Conservation (phyloP, 2,329 filamentous ascomycete species). For the Pseudocercospora vitis region DNA sequence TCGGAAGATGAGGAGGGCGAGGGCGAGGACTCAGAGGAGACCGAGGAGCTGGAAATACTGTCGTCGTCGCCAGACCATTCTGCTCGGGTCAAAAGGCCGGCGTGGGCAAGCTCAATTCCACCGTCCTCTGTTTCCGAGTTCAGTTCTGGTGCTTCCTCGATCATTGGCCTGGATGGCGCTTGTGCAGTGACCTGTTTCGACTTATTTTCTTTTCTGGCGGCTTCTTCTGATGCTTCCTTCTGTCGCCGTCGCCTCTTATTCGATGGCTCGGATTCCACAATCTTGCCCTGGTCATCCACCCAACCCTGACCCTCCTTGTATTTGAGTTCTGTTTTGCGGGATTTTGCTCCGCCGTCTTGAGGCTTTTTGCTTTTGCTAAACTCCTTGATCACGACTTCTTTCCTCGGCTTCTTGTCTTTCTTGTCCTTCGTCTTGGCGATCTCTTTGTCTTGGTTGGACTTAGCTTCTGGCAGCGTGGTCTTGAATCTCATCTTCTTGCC, state of each 20-base stretch:
- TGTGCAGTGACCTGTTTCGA: conserved; percentile 6
- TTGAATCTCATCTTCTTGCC: conserved; percentile 82
- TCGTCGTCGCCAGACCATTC: conserved; percentile 18
- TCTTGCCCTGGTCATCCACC: conserved; percentile 74
- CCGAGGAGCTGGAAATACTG: conserved; percentile 9
- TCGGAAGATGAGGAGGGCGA: conserved; percentile 8
- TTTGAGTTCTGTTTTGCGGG: conserved; percentile 50
- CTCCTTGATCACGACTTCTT: conserved; percentile 76
- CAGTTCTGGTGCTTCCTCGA: conserved; percentile 15
- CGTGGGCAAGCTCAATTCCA: conserved; percentile 17
- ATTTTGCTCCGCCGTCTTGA: conserved; percentile 44
- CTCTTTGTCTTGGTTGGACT: conserved; percentile 56
- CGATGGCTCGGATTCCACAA: conserved; percentile 61
- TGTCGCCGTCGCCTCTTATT: conserved; percentile 37
- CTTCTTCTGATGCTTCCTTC: conserved; percentile 17
- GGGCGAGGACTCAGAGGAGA: conserved; percentile 14
- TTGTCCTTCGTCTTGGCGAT: conserved; percentile 61
- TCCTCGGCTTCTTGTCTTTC: conserved; percentile 60
- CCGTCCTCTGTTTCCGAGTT: conserved; percentile 19
- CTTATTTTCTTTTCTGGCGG: conserved; percentile 6
- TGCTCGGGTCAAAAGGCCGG: conserved; percentile 13
- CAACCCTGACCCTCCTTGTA: conserved; percentile 86
- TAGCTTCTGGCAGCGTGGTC: conserved; percentile 64
- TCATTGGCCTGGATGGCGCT: conserved; percentile 5
- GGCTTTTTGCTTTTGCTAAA: conserved; percentile 79